A percentile compares a stretch with the other conserved stretches of the same genome.
Evolutionary conservation across 169 alveolate species (phyloP).

Genomic region (Plasmodium gaboni): DNA sequence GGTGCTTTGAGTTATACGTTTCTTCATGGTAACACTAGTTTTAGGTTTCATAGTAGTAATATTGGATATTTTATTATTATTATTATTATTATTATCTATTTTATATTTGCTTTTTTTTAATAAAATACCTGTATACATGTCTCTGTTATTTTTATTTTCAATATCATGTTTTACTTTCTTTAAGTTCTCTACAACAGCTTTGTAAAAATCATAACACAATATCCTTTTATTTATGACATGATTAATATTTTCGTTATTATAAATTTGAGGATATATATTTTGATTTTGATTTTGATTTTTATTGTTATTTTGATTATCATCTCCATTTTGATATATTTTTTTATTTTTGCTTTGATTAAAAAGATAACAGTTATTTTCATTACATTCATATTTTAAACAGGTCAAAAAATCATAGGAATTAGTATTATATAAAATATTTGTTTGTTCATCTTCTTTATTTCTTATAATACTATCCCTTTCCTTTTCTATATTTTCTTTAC

Average conservation of each 20-base stretch:
- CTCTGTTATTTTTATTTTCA: constrained; percentile 47
- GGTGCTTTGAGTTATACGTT: not conserved
- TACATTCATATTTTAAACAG: constrained; percentile 8
- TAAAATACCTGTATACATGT: constrained; percentile 52
- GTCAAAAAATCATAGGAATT: not conserved
- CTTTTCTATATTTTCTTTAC: too few species aligned
- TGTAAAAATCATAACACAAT: constrained; percentile 39
- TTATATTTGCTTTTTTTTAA: constrained; percentile 52
- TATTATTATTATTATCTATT: constrained; percentile 12
- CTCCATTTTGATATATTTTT: not conserved
- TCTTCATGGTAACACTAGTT: not conserved
- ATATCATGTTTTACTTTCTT: constrained; percentile 22
- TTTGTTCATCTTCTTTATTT: constrained; percentile 8
- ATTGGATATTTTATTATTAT: not conserved
- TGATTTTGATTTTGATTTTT: not conserved
- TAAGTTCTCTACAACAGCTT: constrained; percentile 4
- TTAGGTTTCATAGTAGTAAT: not conserved
- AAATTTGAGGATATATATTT: not conserved
- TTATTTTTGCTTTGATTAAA: constrained; percentile 13
- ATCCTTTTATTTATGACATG: constrained; percentile 10
- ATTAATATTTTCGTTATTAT: not conserved
- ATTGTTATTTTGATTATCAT: not conserved
- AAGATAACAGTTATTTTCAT: constrained; percentile 41
- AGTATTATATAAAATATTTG: not conserved
- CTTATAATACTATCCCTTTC: too few species aligned